Percentiles rank a stretch among this genome's conserved stretches.
Evolutionary conservation across 345 rosid species (phyloP).

Genomic region (Hibiscus tridactylites): DNA sequence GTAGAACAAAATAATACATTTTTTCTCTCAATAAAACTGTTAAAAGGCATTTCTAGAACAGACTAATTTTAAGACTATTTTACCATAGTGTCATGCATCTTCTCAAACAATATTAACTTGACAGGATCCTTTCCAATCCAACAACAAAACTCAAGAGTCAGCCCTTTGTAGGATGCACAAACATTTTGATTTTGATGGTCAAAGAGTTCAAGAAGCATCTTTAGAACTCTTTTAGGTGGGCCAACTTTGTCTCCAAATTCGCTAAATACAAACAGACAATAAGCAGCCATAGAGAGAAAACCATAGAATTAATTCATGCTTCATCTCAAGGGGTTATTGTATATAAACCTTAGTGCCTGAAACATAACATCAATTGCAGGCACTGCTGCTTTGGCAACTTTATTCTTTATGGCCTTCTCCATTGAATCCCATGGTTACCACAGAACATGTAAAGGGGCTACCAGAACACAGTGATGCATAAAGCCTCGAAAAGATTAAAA

Average conservation of each 20-base stretch:
- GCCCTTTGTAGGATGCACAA: conserved; percentile 89
- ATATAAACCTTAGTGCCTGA: conserved; percentile 34
- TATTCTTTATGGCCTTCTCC: conserved; percentile 99
- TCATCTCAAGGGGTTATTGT: conserved; percentile 5
- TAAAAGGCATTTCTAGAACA: neutral
- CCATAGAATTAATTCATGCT: neutral
- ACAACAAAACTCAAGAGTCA: conserved; percentile 94
- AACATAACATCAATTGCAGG: conserved; percentile 99
- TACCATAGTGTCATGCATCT: conserved; percentile 99
- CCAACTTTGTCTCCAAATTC: conserved; percentile 88
- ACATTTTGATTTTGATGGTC: conserved; percentile 98
- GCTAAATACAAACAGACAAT: conserved; percentile 34
- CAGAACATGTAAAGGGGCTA: neutral
- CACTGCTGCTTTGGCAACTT: conserved; percentile 98
- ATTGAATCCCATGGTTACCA: conserved; percentile 60
- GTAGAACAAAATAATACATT: no score
- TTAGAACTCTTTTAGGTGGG: conserved; percentile 82
- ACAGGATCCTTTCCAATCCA: conserved; percentile 72
- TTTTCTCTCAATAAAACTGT: no score
- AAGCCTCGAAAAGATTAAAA: no score
- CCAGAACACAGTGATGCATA: neutral
- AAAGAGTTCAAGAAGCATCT: conserved; percentile 98
- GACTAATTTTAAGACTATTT: neutral
- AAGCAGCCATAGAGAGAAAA: conserved; percentile 2
- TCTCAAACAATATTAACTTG: conserved; percentile 75